A percentile compares a stretch with the other conserved stretches of the same genome.
phyloP scores from a whole-genome alignment of 31 red algal species.

The Porphyra umbilicalis region DNA sequence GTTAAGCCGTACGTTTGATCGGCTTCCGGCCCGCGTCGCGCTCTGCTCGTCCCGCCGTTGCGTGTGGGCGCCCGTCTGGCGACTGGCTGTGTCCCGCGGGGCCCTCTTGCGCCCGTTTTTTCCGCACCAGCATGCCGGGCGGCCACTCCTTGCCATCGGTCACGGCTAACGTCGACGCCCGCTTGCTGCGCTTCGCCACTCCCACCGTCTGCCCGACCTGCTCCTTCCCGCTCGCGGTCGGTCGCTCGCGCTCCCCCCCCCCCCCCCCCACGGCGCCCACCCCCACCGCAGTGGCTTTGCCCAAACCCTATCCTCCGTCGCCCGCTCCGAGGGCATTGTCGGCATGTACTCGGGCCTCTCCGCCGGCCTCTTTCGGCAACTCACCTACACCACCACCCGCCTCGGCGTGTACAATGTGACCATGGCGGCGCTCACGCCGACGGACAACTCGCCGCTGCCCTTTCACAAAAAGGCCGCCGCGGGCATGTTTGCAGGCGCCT shows the following conservation, averaged over 20 bases:
- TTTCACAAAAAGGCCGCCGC: constrained; percentile 82
- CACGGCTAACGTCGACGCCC: background rate
- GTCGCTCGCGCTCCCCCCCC: background rate
- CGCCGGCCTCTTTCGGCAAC: constrained; percentile 86
- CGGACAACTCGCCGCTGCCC: constrained; percentile 45
- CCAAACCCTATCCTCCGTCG: constrained; percentile 37
- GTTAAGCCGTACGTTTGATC: constrained; percentile 53
- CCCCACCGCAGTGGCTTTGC: constrained; percentile 31
- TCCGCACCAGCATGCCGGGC: no score
- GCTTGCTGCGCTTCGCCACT: background rate
- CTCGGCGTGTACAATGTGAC: constrained; percentile 75
- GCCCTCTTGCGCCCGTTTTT: background rate
- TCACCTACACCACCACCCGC: constrained; percentile 91
- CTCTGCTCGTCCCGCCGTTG: background rate
- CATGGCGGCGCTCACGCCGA: constrained; percentile 42
- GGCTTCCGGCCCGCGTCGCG: no score
- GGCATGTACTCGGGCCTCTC: constrained; percentile 82
- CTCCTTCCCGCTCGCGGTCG: background rate
- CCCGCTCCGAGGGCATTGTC: constrained; percentile 50
- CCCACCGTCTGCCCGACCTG: background rate
- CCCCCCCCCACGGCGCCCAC: background rate
- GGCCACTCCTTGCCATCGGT: no score
- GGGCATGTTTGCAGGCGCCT: constrained; percentile 72
- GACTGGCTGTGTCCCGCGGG: background rate
- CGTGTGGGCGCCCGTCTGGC: background rate